Percentiles rank a stretch among this genome's conserved stretches.
phyloP scores from a whole-genome alignment of 1,139 yeast genomes.

The Pichia sp. region DNA sequence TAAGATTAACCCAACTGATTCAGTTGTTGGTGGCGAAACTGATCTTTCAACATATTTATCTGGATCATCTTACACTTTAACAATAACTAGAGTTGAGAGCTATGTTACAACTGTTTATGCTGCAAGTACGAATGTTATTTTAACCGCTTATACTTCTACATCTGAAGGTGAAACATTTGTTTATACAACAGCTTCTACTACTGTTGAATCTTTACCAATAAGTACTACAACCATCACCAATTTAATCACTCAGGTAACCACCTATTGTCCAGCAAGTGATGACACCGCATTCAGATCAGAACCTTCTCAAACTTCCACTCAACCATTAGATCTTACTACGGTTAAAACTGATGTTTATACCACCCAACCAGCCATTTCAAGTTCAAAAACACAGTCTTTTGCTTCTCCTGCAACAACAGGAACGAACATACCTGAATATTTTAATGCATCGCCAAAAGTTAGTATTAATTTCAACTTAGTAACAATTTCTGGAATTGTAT shows the following conservation, averaged over 20 bases:
- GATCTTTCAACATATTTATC: background rate
- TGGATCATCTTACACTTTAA: constrained; percentile 9
- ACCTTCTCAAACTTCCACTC: too few relatives aligned
- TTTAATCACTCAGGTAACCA: background rate
- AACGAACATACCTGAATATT: background rate
- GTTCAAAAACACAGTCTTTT: background rate
- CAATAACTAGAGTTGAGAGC: constrained; percentile 1
- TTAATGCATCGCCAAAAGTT: background rate
- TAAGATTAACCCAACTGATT: background rate
- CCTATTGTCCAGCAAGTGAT: constrained; percentile 5
- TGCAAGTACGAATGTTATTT: background rate
- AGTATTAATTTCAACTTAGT: background rate
- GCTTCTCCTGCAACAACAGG: background rate
- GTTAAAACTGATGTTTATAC: too few relatives aligned
- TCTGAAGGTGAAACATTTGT: background rate
- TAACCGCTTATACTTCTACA: background rate
- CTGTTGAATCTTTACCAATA: background rate
- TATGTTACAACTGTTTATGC: background rate
- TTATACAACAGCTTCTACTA: background rate
- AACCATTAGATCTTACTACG: too few relatives aligned
- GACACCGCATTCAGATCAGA: background rate
- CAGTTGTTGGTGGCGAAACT: constrained; percentile 1
- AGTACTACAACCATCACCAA: background rate
- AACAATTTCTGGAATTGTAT: background rate
- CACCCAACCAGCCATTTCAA: too few relatives aligned